Conservation (phyloP, 768 basidiomycete species). For the Lentinula lateritia region DNA sequence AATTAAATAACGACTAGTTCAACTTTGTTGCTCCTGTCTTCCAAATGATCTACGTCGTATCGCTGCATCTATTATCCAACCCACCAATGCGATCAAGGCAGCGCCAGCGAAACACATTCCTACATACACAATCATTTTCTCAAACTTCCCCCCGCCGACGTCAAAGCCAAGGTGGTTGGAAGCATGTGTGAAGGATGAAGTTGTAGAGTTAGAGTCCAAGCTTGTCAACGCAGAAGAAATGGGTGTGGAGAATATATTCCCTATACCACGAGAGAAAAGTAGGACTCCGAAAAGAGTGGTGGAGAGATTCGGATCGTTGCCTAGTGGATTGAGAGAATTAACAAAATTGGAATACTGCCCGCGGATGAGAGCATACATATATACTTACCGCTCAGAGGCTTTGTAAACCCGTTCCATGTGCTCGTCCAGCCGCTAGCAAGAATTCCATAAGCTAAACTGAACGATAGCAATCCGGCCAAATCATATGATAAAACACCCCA, state of each 20-base stretch:
- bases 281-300: conserved; percentile 17
- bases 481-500: conserved; percentile 22
- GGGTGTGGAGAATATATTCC: conserved; percentile 12
- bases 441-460: conserved; percentile 22
- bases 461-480: conserved; percentile 20
- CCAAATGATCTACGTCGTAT: too few relatives aligned
- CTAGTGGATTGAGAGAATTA: not conserved
- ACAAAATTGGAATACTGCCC: not conserved
- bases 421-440: conserved; percentile 26
- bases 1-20: too few relatives aligned
- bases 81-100: conserved; percentile 10
- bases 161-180: conserved; percentile 12
- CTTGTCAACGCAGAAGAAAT: not conserved
- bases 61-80: conserved; percentile 3
- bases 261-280: conserved; percentile 20
- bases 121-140: conserved; percentile 22
- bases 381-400: conserved; percentile 12
- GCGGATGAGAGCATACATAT: not conserved
- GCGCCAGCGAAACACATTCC: conserved; percentile 22
- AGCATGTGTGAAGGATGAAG: too few relatives aligned
- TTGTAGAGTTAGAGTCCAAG: not conserved
- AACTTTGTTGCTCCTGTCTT: too few relatives aligned
- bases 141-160: conserved; percentile 19
- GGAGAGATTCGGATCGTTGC: conserved; percentile 12
- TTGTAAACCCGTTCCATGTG: conserved; percentile 23